Evolutionary conservation across 768 basidiomycete species (phyloP).

Genomic region (Lactarius vividus): DNA sequence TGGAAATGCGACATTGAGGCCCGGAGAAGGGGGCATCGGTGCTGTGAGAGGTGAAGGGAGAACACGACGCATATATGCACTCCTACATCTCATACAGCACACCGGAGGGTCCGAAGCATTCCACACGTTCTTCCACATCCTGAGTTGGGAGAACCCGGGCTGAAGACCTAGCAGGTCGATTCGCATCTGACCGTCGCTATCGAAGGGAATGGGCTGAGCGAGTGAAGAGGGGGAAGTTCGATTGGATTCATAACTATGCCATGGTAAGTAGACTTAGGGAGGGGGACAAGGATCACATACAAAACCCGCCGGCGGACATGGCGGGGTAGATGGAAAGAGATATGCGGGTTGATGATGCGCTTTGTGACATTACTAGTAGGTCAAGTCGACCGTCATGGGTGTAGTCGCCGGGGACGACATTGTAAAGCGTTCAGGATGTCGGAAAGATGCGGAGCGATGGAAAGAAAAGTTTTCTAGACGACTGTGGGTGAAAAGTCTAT

Average conservation of each 20-base stretch:
- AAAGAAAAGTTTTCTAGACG: slow-evolving; percentile 57
- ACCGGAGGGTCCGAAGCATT: slow-evolving; percentile 51
- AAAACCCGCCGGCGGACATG: slow-evolving; percentile 57
- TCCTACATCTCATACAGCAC: slow-evolving; percentile 68
- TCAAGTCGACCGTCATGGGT: slow-evolving; percentile 91
- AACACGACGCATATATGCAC: slow-evolving; percentile 4
- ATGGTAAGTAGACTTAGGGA: neutral
- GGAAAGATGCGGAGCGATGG: slow-evolving; percentile 48
- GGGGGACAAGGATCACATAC: slow-evolving; percentile 40
- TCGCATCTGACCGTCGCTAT: slow-evolving; percentile 84
- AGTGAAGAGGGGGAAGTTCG: slow-evolving; percentile 60
- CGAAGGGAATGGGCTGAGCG: slow-evolving; percentile 83
- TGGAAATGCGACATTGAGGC: slow-evolving; percentile 69
- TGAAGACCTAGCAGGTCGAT: slow-evolving; percentile 78
- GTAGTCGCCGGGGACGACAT: slow-evolving; percentile 91
- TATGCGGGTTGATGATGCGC: slow-evolving; percentile 46
- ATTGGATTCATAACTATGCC: slow-evolving; percentile 39
- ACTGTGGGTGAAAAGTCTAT: neutral
- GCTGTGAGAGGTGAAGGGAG: slow-evolving; percentile 2
- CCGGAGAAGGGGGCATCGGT: slow-evolving; percentile 58
- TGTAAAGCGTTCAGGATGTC: slow-evolving; percentile 59
- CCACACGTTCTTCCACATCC: slow-evolving; percentile 83
- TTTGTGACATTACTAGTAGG: slow-evolving; percentile 80
- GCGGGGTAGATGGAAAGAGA: slow-evolving; percentile 73
- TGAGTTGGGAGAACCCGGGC: slow-evolving; percentile 43